Base-by-base conservation (phyloP, 352 stramenopile genomes). In the Peronosclerospora sorghi region DNA sequence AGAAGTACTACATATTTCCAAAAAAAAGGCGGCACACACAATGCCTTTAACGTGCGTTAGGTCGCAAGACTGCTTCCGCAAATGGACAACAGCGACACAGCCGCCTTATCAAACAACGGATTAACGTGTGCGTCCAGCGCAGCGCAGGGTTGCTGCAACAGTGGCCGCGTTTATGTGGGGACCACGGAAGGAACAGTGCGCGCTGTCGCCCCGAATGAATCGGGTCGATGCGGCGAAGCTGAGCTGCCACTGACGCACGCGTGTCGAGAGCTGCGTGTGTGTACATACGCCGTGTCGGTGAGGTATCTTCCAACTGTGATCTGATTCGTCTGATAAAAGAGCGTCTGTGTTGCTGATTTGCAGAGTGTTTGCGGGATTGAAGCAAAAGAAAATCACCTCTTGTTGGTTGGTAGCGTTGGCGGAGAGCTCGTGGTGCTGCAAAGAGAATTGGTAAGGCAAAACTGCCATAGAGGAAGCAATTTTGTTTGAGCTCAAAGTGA, bases 391-490 rank as follows among this genome's bases (percentile, higher is more conserved):
- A 62, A 63, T 24, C n/a, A 37, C 18, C 38, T 51, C 2, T 36
- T 78, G 42, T 42, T 69, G 26, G 55, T 62, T 8, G 70, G 68
- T 27, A 67, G 65, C 7, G 56, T 62, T 0, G 37, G 39, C 8
- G 68, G 68, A 9, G 63, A 70, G 44, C 45, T 83, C 28, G 65
- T 80, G 27, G 53, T 83, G 37, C 56, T 78, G 37, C 59, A 48
- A 20, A 54, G 67, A 24, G 51, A 71, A 8, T 45, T 71, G 54
- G 56, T 65, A 21, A 36, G 35, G 8, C 13, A 8, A 3, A 43
- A 12, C 34, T 15, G 19, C 8, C 15, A 1, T 18, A 38, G 14
- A 29, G 30, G 1, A 41, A 48, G 2, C 26, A 12, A 19, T 39
- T 34, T 13, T n/a, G 28, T n/a, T 26, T 2, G 12, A 30, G 21